Evolutionary conservation across 306 rosid species (phyloP).

Genomic region (Hippophae gyantsensis): DNA sequence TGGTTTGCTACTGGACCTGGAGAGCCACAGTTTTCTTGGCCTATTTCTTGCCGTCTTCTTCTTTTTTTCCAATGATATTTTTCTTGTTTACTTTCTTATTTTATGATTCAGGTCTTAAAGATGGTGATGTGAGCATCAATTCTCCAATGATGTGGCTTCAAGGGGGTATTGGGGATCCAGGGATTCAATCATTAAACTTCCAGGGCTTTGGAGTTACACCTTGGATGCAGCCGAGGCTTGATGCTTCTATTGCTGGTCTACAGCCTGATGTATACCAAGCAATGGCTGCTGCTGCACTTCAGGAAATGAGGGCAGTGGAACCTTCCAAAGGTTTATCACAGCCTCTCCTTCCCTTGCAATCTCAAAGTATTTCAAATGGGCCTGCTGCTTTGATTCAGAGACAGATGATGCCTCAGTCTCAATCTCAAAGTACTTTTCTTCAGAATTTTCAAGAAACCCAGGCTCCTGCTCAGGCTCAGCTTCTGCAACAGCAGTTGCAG

Average conservation of each 20-base stretch:
- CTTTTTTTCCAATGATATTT: background rate
- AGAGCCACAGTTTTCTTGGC: constrained; percentile 1
- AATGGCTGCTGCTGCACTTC: constrained; percentile 75
- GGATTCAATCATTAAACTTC: constrained; percentile 61
- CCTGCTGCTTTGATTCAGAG: constrained; percentile 57
- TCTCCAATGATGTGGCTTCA: constrained; percentile 68
- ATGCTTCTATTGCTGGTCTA: constrained; percentile 54
- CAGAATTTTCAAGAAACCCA: constrained; percentile 59
- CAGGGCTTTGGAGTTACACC: constrained; percentile 67
- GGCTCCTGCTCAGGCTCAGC: constrained; percentile 41
- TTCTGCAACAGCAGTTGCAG: constrained; percentile 52
- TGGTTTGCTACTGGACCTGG: constrained; percentile 6
- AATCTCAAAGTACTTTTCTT: constrained; percentile 52
- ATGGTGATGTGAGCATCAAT: constrained; percentile 59
- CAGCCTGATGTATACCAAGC: constrained; percentile 74
- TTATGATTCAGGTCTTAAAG: constrained; percentile 52
- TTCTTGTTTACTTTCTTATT: constrained; percentile 1
- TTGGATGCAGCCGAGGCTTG: constrained; percentile 80
- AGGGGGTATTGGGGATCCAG: constrained; percentile 59
- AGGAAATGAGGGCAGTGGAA: constrained; percentile 65
- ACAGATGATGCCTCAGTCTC: constrained; percentile 56
- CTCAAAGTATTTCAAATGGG: constrained; percentile 49
- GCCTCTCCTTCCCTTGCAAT: constrained; percentile 60
- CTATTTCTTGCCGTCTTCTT: background rate
- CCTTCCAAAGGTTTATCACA: constrained; percentile 44